phyloP scores from a whole-genome alignment of 2,329 filamentous ascomycete species.

The Pseudogymnoascus sp. region DNA sequence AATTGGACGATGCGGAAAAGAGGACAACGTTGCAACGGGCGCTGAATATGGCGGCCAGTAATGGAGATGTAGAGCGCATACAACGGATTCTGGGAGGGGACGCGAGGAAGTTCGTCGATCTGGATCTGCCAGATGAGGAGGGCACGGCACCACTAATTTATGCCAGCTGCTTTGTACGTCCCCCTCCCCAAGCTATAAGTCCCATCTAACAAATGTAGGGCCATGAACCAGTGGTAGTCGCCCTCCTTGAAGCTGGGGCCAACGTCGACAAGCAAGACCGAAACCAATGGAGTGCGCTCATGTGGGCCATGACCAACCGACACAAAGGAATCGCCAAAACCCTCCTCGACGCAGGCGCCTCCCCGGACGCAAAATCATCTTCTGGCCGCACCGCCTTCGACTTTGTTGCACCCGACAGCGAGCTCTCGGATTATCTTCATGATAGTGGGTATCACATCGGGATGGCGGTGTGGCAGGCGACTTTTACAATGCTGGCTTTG shows the following conservation, averaged over 20 bases:
- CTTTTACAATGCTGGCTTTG: conserved; percentile 89
- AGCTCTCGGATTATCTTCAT: conserved; percentile 92
- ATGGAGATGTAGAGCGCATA: conserved; percentile 82
- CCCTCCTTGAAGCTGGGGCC: conserved; percentile 77
- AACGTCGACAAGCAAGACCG: conserved; percentile 90
- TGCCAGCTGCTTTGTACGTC: conserved; percentile 87
- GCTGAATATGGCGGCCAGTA: conserved; percentile 91
- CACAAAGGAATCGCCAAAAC: conserved; percentile 95
- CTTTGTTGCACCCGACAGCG: conserved; percentile 90
- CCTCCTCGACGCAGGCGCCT: conserved; percentile 85
- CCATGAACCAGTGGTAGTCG: conserved; percentile 80
- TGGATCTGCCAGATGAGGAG: conserved; percentile 86
- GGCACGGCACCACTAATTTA: conserved; percentile 96
- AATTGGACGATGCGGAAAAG: conserved; percentile 71
- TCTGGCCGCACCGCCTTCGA: conserved; percentile 91
- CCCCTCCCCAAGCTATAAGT: neutral
- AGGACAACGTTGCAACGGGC: conserved; percentile 75
- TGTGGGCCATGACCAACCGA: conserved; percentile 99
- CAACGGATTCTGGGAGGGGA: conserved; percentile 67
- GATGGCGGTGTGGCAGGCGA: conserved; percentile 72
- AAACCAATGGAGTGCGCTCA: conserved; percentile 94
- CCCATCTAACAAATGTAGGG: conserved; percentile 46
- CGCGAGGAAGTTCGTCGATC: conserved; percentile 69
- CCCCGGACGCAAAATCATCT: conserved; percentile 91
- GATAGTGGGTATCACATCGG: conserved; percentile 90